Conservation (phyloP, 192 early-diverging fungal species). For the Coemansia sp. region DNA sequence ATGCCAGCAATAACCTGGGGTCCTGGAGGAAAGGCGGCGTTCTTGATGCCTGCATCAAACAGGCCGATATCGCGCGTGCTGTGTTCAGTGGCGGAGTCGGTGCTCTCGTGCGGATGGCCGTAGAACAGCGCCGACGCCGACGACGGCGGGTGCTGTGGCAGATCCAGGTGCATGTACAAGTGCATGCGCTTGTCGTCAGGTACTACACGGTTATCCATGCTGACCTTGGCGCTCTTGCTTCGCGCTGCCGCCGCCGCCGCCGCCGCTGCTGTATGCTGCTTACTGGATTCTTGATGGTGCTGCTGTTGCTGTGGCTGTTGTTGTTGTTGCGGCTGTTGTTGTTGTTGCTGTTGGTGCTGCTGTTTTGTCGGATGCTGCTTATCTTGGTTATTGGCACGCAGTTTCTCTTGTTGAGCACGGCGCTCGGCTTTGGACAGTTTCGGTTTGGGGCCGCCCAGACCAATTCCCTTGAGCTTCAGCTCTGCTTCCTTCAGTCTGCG, state of each 20-base stretch:
- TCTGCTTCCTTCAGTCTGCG: conserved; percentile 33
- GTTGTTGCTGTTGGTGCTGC: conserved; percentile 3
- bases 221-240: conserved; percentile 11
- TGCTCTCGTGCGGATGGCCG: conserved; percentile 14
- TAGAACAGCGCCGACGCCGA: conserved; percentile 31
- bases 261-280: conserved; percentile 12
- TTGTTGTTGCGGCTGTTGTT: conserved; percentile 1
- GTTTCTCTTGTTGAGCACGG: conserved; percentile 79
- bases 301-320: no score
- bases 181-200: conserved; percentile 52
- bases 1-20: conserved; percentile 47
- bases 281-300: conserved; percentile 7
- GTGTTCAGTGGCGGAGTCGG: conserved; percentile 24
- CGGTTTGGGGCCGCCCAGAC: conserved; percentile 44
- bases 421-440: conserved; percentile 90
- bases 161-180: conserved; percentile 45
- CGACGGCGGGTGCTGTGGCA: conserved; percentile 45
- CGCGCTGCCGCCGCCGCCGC: conserved; percentile 4
- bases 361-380: conserved; percentile 9
- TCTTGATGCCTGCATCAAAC: conserved; percentile 37
- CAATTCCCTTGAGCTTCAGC: conserved; percentile 33
- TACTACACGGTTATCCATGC: conserved; percentile 34
- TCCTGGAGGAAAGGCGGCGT: conserved; percentile 43
- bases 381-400: conserved; percentile 72
- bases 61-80: conserved; percentile 23